These are phyloP conservation scores for Neostapfia colusana DNA, from an alignment of 176 grass and related monocot species.

Conservation along the genomic window DNA sequence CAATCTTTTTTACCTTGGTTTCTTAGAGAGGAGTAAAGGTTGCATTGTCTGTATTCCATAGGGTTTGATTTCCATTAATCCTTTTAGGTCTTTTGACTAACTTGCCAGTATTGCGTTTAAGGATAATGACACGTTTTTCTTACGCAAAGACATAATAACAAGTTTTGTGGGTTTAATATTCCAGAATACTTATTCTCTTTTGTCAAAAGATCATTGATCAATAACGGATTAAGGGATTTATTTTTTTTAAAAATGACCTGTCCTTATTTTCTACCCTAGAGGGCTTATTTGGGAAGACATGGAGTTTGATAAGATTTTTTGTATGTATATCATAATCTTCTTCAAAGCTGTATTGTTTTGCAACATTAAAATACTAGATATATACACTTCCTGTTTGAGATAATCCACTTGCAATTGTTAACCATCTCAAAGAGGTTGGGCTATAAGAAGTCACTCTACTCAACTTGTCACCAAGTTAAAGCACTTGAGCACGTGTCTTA, in stretches of 20 bases:
- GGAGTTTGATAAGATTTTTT: neutral
- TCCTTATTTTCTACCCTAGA: conserved; percentile 4
- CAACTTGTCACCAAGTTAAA: neutral
- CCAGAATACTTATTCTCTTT: neutral
- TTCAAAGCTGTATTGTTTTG: neutral
- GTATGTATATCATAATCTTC: conserved; percentile 1
- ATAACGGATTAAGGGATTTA: conserved; percentile 3
- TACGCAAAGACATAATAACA: neutral
- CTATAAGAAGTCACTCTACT: neutral
- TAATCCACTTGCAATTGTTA: neutral
- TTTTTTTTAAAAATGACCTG: conserved; percentile 6
- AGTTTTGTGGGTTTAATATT: conserved; percentile 4
- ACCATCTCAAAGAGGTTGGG: neutral
- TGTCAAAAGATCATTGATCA: neutral
- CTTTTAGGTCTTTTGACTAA: neutral
- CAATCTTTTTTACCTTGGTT: conserved; percentile 22
- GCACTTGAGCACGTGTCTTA: neutral
- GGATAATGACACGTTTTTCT: neutral
- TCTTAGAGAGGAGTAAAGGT: conserved; percentile 2
- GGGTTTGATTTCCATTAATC: conserved; percentile 4
- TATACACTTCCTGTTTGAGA: neutral
- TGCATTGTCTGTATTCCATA: conserved; percentile 4
- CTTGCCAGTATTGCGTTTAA: neutral
- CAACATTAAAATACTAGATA: neutral
- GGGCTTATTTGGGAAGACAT: neutral